Evolutionary conservation across 2,329 filamentous ascomycete species (phyloP), one percentile per base, ranked within the genome.

Genomic region (Aspergillus sp.): DNA sequence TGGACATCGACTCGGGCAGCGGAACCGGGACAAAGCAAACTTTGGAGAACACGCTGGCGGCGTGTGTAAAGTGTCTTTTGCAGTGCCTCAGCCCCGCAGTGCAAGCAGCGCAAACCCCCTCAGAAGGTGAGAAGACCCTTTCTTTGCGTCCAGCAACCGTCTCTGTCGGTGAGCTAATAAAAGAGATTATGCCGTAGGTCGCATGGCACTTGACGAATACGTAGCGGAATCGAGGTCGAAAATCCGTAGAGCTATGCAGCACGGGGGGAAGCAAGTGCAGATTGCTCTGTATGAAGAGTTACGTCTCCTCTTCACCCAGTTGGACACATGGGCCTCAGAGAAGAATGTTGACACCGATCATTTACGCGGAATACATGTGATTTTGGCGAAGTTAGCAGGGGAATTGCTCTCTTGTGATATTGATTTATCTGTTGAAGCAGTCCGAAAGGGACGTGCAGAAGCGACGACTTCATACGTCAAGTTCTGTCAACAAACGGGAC

Each of bases 1-100:
- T 91, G 88, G 89, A 91, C 17, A 76, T 89, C 20, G 87, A 89
- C 67, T 80, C 79, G 2, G 76, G 72, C 20, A 68, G 73, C 51
- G 74, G 71, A 8, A 79, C 80, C 36, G 71, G 72, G 53, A 70
- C 67, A 42, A 64, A 64, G 53, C 59, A 63, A 62, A 72, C 66
- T 42, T 57, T 67, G 52, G 69, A 71, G 44, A 68, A 75, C 45
- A 77, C 72, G 17, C 66, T 77, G 51, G 71, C 70, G 52, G 74
- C 75, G 38, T 69, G 71, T 58, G 66, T 75, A 8, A 67, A 71
- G 62, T 76, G 74, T 53, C 63, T 77, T 22, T 59, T 77, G 39
- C 70, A 71, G 57, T 75, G 74, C 61, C 57, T 76, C 45, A 74
- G 72, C 64, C 65, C 71, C 45, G 56, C 63, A 20, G 60, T 64